Evolutionary conservation across 768 basidiomycete genomes (phyloP), one percentile per base, ranked within the genome.

Genomic region (Agaricus subrufescens): DNA sequence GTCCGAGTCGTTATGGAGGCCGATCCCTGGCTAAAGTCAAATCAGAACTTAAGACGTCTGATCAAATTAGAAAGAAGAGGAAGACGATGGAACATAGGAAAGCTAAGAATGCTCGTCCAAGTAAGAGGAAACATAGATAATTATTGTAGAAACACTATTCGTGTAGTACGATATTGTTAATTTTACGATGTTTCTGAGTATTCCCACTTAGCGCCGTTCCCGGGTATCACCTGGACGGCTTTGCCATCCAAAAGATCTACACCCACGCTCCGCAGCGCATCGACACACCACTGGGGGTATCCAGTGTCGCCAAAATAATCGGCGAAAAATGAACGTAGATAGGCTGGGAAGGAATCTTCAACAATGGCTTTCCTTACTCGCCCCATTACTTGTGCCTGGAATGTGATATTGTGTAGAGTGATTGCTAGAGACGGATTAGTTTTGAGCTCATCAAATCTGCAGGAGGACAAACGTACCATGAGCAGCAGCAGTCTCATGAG

Each of bases 351-450:
- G 10, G 73, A 81, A 38, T 85, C 90, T 30, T 79, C 77, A 56
- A 93, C 66, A 61, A 95, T 94, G 2, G 93, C 89, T 62, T 89
- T 81, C 52, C 93, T 78, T 42, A 88, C 90, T 29, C 81, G 76
- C n/a, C 89, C 89, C 90, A 95, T 92, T 9, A 95, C 73, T 60
- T 83, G 85, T 15, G 91, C 92, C 73, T 94, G 89, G 72, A 93
- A 94, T 42, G 84, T 82, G 58, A 93, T 75, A 66, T 94, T 94
- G 63, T 93, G 91, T 57, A 87, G 77, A 3, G 91, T 92, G 54
- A 93, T 69, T 26, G 89, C 91, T 94, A 64, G 52, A 50, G 57
- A 56, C 34, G 11, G 11, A 34, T 34, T 11, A 34, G 34, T 11
- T 34, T 34, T 34, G 7, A 7, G 7, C 11, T 11, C 12, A 38